Base-by-base conservation (phyloP, 2,329 filamentous ascomycete genomes). In the Diaporthe australafricana region DNA sequence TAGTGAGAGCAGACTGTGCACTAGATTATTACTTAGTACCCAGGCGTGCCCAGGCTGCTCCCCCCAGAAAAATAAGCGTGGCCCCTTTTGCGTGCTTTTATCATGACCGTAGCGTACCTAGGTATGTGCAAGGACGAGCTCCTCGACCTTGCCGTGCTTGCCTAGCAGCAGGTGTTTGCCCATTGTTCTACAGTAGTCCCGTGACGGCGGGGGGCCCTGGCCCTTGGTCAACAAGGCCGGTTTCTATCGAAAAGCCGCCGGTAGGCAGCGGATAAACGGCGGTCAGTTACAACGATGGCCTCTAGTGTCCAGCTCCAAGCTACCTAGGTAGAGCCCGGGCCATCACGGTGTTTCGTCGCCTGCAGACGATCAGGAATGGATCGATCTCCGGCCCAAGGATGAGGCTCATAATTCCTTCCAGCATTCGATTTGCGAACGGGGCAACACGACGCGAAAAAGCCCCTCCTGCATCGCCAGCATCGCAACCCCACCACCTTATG, bases 221-320 rank as follows among this genome's bases (percentile, higher is more conserved):
- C 32, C 60, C 60, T 32, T 45, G 25, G 40, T 22, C 42, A 40
- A 47, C 57, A 30, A 63, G 45, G 25, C 57, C 20, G 30, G n/a
- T 65, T 30, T 27, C 60, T 35, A 50, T 38, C 20, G 27, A 50
- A 50, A 30, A 35, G 60, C 42, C 47, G 32, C 60, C 60, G 42
- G 42, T 71, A 50, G 69, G 50, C 22, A 48, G n/a, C 50, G 69
- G 63, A 32, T 57, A 73, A 71, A 71, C 70, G 69, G 72, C 72
- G 72, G 72, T 73, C 72, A 73, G 72, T 73, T 69, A 57, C 48
- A 69, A 66, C 63, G 63, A 60, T 60, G 45, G 48, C 48, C 38
- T 62, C 53, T 67, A 66, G 42, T 53, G 42, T 25, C 45, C 66
- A 52, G 70, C 67, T 42, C 50, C 27, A 48, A 42, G 48, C 27